Evolutionary conservation across 495 filamentous ascomycete species (phyloP).

Genomic region (Lophiotrema nucula): DNA sequence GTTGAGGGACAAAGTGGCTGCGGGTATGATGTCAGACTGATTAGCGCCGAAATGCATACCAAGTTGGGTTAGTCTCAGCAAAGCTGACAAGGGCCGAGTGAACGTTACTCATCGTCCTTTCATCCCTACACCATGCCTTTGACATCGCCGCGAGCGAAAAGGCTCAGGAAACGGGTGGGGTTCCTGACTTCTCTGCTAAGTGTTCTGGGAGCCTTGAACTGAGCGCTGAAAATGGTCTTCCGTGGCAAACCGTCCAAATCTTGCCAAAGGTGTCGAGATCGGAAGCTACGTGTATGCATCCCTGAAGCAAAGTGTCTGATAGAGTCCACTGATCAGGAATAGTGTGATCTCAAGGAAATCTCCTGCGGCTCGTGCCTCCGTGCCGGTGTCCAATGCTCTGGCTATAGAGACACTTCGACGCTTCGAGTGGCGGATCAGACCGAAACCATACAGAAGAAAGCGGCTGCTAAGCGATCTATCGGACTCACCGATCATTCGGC

Average conservation of each 20-base stretch:
- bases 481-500: too few species aligned
- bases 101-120: too few species aligned
- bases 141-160: too few species aligned
- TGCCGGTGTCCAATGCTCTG: constrained; percentile 18
- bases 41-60: constrained; percentile 13
- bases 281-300: constrained; percentile 19
- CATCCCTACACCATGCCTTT: too few species aligned
- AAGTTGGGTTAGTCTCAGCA: too few species aligned
- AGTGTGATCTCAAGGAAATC: constrained; percentile 20
- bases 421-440: constrained; percentile 25
- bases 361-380: constrained; percentile 20
- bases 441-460: constrained; percentile 9
- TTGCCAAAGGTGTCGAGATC: constrained; percentile 22
- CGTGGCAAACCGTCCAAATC: constrained; percentile 32
- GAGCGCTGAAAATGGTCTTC: constrained; percentile 33
- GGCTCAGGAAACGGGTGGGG: too few species aligned
- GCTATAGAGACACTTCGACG: constrained; percentile 23
- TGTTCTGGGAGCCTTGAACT: too few species aligned
- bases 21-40: background rate
- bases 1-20: too few species aligned
- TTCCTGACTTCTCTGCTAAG: too few species aligned
- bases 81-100: too few species aligned
- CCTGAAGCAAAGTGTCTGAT: too few species aligned
- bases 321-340: background rate
- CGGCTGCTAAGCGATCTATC: background rate